These are phyloP conservation scores for Dothidotthia symphoricarpi DNA, from an alignment of 2,329 filamentous ascomycete species.

Conservation along the genomic window DNA sequence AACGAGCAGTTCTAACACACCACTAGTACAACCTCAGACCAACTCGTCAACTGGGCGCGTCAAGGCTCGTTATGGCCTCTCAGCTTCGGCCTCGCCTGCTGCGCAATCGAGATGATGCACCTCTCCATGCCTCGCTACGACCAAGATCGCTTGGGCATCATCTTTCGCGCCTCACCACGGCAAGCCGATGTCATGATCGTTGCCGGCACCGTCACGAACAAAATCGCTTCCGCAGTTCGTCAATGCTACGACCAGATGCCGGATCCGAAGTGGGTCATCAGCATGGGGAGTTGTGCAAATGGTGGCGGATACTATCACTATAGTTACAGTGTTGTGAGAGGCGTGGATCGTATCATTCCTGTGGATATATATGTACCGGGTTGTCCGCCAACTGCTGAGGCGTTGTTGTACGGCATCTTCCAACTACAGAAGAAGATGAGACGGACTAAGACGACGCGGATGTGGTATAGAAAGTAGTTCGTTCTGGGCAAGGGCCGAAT, in stretches of 20 bases:
- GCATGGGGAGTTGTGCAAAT: conserved; percentile 62
- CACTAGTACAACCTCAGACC: conserved; percentile 1
- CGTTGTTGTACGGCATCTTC: conserved; percentile 62
- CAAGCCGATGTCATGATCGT: conserved; percentile 94
- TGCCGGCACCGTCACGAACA: conserved; percentile 89
- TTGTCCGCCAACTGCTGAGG: conserved; percentile 58
- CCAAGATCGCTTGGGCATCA: conserved; percentile 82
- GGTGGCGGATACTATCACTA: conserved; percentile 83
- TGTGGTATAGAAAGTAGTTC: conserved; percentile 54
- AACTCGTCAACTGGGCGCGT: conserved; percentile 75
- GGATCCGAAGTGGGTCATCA: conserved; percentile 79
- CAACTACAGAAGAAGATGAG: conserved; percentile 75
- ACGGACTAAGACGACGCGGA: conserved; percentile 50
- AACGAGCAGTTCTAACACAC: background rate
- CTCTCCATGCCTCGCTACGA: conserved; percentile 83
- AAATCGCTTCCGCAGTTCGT: conserved; percentile 84
- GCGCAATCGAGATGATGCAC: conserved; percentile 91
- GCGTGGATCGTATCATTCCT: conserved; percentile 72
- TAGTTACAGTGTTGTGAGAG: conserved; percentile 72
- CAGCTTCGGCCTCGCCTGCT: conserved; percentile 85
- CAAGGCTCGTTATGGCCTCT: conserved; percentile 84
- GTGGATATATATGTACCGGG: conserved; percentile 81
- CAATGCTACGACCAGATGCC: conserved; percentile 95
- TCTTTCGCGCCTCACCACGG: conserved; percentile 81
- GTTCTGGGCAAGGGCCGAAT: conserved; percentile 10